These are phyloP conservation scores for Trametes sanguinea DNA, from an alignment of 768 basidiomycete species.

Conservation along the genomic window DNA sequence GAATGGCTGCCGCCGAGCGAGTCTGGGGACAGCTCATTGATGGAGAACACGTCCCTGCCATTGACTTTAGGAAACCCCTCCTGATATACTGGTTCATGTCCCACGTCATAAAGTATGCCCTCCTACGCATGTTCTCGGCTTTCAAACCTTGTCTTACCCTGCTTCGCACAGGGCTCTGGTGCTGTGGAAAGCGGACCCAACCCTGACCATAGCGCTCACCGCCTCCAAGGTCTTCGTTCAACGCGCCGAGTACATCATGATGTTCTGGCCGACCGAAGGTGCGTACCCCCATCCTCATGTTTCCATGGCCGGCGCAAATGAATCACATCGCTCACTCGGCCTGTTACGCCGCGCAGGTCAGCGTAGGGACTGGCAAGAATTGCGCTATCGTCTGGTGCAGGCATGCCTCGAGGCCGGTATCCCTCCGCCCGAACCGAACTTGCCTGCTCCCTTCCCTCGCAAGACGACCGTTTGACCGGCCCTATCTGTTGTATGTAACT, in stretches of 20 bases:
- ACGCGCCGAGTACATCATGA: constrained; percentile 60
- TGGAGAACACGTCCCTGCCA: background rate
- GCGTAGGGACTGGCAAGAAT: constrained; percentile 46
- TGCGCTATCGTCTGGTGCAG: constrained; percentile 47
- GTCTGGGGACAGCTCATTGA: constrained; percentile 7
- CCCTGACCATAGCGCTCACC: constrained; percentile 59
- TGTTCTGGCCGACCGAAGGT: constrained; percentile 68
- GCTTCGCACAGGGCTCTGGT: constrained; percentile 47
- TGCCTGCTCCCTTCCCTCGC: constrained; percentile 11
- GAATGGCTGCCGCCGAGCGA: constrained; percentile 12
- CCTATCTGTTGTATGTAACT: background rate
- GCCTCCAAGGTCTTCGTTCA: constrained; percentile 59
- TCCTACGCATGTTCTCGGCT: background rate
- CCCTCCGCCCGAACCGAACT: constrained; percentile 17
- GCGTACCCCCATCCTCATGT: constrained; percentile 16
- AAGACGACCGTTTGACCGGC: background rate
- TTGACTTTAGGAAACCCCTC: constrained; percentile 52
- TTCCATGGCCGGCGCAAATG: too few species aligned
- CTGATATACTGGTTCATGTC: constrained; percentile 78
- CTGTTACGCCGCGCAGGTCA: constrained; percentile 43
- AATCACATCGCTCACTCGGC: background rate
- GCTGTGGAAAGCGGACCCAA: constrained; percentile 62
- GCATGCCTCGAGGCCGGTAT: constrained; percentile 55
- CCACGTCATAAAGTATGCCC: constrained; percentile 57
- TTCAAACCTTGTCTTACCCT: background rate